phyloP scores from a whole-genome alignment of 2,329 filamentous ascomycete genomes.

The Karstenula rhodostoma region DNA sequence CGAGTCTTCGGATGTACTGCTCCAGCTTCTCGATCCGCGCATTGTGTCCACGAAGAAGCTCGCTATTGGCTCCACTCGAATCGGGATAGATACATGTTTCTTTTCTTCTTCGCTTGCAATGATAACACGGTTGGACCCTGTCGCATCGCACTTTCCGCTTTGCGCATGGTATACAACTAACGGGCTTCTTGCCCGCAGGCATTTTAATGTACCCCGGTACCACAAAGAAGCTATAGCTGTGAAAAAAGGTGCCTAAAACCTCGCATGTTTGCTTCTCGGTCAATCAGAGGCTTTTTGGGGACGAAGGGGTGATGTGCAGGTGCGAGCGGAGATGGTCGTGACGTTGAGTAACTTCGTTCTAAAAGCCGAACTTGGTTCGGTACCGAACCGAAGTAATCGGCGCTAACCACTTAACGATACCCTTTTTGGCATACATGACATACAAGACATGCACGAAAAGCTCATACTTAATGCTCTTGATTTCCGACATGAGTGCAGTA shows the following conservation, averaged over 20 bases:
- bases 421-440: background rate
- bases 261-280: too few species aligned
- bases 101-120: background rate
- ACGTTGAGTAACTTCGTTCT: background rate
- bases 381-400: conserved; percentile 1
- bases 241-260: too few species aligned
- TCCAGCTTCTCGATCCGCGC: background rate
- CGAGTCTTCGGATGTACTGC: conserved; percentile 1
- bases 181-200: background rate
- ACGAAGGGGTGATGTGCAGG: background rate
- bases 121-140: background rate
- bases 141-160: background rate
- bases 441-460: background rate
- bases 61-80: background rate
- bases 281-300: background rate
- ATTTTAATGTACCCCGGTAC: background rate
- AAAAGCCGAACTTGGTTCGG: conserved; percentile 1
- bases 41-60: background rate
- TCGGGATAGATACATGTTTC: background rate
- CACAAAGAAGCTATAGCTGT: background rate
- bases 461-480: background rate
- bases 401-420: background rate
- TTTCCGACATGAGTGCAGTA: background rate
- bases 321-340: background rate
- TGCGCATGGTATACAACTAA: background rate